These are phyloP conservation scores for Claviceps purpurea DNA, from an alignment of 2,329 filamentous ascomycete genomes.

Conservation along the genomic window DNA sequence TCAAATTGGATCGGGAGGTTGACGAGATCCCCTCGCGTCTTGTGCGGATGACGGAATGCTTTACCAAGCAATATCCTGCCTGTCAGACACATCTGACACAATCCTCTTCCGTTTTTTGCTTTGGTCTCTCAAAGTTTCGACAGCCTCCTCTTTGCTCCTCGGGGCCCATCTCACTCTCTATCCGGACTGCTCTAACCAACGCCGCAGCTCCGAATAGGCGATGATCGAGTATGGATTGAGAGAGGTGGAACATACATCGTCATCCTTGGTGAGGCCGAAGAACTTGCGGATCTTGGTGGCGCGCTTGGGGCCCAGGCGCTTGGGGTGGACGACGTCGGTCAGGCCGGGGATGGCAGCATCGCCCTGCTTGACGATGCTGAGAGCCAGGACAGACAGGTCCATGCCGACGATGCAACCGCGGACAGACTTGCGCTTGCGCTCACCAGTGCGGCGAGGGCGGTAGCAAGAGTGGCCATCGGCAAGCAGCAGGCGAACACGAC, in stretches of 20 bases:
- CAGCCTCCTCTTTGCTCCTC: slow-evolving; percentile 1
- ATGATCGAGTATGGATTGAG: slow-evolving; percentile 46
- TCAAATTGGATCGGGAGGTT: background rate
- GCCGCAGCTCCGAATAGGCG: slow-evolving; percentile 50
- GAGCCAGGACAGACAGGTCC: slow-evolving; percentile 88
- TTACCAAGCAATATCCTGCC: background rate
- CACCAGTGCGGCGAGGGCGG: slow-evolving; percentile 90
- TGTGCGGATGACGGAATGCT: background rate
- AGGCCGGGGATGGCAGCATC: slow-evolving; percentile 87
- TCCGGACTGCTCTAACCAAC: slow-evolving; percentile 30
- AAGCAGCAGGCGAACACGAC: slow-evolving; percentile 95
- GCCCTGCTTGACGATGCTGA: slow-evolving; percentile 96
- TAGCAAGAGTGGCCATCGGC: slow-evolving; percentile 98
- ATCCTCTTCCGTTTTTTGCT: background rate
- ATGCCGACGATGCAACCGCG: slow-evolving; percentile 96
- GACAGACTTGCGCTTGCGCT: slow-evolving; percentile 99
- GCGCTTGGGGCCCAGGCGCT: slow-evolving; percentile 98
- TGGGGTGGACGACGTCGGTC: slow-evolving; percentile 96
- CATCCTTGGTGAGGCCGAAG: slow-evolving; percentile 99
- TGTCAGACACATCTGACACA: background rate
- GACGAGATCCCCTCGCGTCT: background rate
- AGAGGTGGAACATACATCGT: slow-evolving; percentile 78
- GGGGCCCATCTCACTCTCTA: slow-evolving; percentile 45
- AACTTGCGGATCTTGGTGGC: slow-evolving; percentile 99
- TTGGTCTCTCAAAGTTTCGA: background rate